These are phyloP conservation scores for Simmondsia chinensis DNA, from an alignment of 148 eudicot genomes.

Conservation along the genomic window DNA sequence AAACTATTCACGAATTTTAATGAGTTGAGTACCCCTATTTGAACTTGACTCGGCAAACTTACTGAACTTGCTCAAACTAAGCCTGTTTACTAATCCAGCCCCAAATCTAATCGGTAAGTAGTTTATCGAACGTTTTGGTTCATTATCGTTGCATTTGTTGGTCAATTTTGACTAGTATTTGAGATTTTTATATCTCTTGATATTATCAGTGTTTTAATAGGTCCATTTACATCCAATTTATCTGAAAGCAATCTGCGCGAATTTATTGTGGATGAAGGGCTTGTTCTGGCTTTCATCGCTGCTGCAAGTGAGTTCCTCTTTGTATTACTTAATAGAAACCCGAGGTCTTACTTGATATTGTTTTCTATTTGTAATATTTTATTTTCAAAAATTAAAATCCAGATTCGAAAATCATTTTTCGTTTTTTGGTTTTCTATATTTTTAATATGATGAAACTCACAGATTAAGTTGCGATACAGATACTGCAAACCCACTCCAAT, in stretches of 20 bases:
- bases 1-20: too few species aligned
- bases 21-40: too few species aligned
- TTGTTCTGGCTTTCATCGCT: conserved; percentile 55
- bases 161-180: too few species aligned
- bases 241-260: conserved; percentile 52
- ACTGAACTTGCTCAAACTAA: too few species aligned
- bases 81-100: too few species aligned
- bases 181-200: background rate
- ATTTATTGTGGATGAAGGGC: conserved; percentile 62
- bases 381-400: too few species aligned
- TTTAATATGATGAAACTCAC: background rate
- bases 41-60: too few species aligned
- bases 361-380: too few species aligned
- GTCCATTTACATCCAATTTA: conserved; percentile 22
- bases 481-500: conserved; percentile 53
- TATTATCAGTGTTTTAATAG: conserved; percentile 17
- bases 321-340: too few species aligned
- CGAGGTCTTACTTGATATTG: background rate
- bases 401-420: background rate
- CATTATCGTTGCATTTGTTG: too few species aligned
- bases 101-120: too few species aligned
- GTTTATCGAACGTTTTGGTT: too few species aligned
- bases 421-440: background rate
- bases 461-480: conserved; percentile 53
- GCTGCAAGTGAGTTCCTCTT: conserved; percentile 54